Conservation (phyloP, 2,329 filamentous ascomycete species). For the Fusarium verrucosum region DNA sequence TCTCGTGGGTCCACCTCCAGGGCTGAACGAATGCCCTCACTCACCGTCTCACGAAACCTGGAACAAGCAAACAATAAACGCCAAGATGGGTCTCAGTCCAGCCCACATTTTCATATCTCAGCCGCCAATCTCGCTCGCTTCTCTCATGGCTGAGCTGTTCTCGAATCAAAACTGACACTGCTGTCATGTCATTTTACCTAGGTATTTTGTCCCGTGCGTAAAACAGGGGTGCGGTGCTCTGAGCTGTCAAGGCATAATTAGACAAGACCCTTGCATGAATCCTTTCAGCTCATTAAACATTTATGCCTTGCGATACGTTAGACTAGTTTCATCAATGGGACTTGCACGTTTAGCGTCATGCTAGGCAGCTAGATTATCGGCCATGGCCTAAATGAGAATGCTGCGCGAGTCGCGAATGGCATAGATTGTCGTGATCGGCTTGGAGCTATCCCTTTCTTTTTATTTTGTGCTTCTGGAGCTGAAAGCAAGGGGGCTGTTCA, state of each 20-base stretch:
- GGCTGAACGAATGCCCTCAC: slow-evolving; percentile 5
- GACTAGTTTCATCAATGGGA: neutral
- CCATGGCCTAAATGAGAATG: slow-evolving; percentile 3
- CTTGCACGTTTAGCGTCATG: neutral
- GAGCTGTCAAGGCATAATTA: neutral
- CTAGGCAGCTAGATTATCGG: neutral
- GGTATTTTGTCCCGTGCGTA: too few relatives aligned
- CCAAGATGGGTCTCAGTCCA: neutral
- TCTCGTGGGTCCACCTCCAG: neutral
- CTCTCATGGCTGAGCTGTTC: neutral
- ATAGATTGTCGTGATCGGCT: neutral
- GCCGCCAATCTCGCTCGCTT: neutral
- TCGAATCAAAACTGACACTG: neutral
- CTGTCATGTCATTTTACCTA: too few relatives aligned
- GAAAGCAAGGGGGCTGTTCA: neutral
- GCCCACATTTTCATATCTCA: neutral
- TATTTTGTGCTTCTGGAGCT: neutral
- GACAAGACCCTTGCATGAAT: neutral
- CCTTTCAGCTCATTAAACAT: neutral
- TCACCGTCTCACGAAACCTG: neutral
- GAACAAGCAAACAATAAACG: neutral
- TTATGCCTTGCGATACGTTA: neutral
- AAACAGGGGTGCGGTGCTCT: too few relatives aligned
- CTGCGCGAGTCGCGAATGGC: neutral
- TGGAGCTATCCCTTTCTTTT: neutral